Conservation (phyloP, 352 stramenopile genomes). For the Halophytophthora batemanensis region DNA sequence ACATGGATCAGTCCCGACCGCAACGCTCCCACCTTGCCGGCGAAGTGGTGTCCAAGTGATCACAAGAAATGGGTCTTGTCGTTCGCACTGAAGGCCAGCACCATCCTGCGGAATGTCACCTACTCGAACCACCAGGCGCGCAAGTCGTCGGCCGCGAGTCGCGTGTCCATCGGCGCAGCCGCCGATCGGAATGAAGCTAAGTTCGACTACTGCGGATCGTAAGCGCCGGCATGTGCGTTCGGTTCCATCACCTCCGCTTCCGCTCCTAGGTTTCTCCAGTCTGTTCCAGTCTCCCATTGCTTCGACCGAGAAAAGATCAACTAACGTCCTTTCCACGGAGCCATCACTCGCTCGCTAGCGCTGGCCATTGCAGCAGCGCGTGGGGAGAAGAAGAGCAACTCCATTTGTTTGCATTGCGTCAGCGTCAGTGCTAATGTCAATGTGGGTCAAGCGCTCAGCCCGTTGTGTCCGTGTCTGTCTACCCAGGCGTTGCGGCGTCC, state of each 20-base stretch:
- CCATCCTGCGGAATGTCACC: constrained; percentile 78
- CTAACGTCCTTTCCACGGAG: too few species aligned
- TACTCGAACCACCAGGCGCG: constrained; percentile 57
- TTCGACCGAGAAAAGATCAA: too few species aligned
- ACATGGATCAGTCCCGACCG: too few species aligned
- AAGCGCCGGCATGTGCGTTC: background rate
- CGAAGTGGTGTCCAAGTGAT: too few species aligned
- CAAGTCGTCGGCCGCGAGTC: constrained; percentile 32
- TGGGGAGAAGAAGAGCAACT: constrained; percentile 2
- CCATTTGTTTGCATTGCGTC: constrained; percentile 1
- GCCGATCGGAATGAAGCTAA: constrained; percentile 18
- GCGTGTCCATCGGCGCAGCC: constrained; percentile 38
- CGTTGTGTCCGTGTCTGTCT: constrained; percentile 17
- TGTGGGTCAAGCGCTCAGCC: constrained; percentile 15
- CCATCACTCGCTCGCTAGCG: too few species aligned
- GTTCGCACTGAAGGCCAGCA: too few species aligned
- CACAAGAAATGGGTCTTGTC: too few species aligned
- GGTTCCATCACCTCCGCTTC: too few species aligned
- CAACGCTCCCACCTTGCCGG: too few species aligned
- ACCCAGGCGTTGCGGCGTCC: constrained; percentile 9
- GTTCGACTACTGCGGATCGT: constrained; percentile 38
- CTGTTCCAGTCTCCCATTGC: too few species aligned
- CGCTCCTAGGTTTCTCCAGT: too few species aligned
- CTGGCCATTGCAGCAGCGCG: constrained; percentile 1
- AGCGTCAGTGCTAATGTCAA: background rate